Conservation (phyloP, 2,329 filamentous ascomycete genomes). For the Stemphylium lycopersici region DNA sequence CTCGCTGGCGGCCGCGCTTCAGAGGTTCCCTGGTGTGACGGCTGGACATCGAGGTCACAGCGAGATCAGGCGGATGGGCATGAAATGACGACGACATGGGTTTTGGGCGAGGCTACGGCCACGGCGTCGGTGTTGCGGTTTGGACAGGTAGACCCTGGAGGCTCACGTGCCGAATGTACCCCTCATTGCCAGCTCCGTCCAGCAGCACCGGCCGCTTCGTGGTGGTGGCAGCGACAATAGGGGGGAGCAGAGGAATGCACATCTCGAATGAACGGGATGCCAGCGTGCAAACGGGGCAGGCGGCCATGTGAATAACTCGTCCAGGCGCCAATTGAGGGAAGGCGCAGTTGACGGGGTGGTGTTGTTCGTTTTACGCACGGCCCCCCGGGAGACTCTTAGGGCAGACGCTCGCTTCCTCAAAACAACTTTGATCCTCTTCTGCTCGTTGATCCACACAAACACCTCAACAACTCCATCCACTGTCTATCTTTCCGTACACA, state of each 20-base stretch:
- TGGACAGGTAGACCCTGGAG: constrained; percentile 5
- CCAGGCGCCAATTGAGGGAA: constrained; percentile 26
- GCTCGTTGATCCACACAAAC: constrained; percentile 32
- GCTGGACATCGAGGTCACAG: constrained; percentile 9
- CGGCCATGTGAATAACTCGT: constrained; percentile 25
- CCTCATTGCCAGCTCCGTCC: constrained; percentile 13
- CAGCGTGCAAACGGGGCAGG: constrained; percentile 16
- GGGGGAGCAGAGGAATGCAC: neutral
- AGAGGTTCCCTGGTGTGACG: constrained; percentile 36
- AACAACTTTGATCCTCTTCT: constrained; percentile 35
- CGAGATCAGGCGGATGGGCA: constrained; percentile 1
- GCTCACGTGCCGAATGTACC: constrained; percentile 24
- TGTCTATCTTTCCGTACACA: constrained; percentile 33
- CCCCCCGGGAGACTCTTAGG: constrained; percentile 17
- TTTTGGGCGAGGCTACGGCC: constrained; percentile 5
- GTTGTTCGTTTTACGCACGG: constrained; percentile 24
- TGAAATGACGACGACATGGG: constrained; percentile 5
- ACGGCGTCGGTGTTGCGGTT: neutral
- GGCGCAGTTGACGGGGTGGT: constrained; percentile 29
- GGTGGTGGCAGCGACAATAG: neutral
- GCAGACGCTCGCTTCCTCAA: constrained; percentile 41
- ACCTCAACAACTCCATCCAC: constrained; percentile 29
- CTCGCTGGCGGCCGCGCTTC: constrained; percentile 26
- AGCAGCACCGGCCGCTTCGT: neutral
- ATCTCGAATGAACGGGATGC: neutral